Conservation (phyloP, 768 basidiomycete species). For the Kwoniella sp. region DNA sequence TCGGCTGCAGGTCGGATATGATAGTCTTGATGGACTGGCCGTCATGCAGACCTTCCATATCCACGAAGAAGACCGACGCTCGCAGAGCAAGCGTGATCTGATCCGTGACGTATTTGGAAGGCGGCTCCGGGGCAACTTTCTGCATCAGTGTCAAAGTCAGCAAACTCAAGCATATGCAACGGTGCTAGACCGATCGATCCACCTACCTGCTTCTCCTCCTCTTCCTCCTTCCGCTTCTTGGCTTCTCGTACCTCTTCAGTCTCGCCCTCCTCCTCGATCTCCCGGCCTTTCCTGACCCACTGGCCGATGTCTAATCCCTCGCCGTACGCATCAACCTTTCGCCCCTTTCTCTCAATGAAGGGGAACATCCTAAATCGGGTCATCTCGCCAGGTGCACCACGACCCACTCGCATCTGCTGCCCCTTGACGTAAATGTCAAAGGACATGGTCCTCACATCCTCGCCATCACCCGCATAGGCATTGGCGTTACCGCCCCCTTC, state of each 20-base stretch:
- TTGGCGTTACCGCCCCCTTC: conserved; percentile 21
- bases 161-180: not conserved
- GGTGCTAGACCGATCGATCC: too few species aligned
- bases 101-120: conserved; percentile 81
- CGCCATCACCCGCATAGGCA: conserved; percentile 40
- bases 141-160: too few species aligned
- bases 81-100: conserved; percentile 72
- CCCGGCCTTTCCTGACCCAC: conserved; percentile 89
- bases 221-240: conserved; percentile 63
- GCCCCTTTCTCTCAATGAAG: conserved; percentile 77
- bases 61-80: conserved; percentile 83
- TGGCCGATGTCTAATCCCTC: conserved; percentile 91
- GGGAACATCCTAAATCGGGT: conserved; percentile 92
- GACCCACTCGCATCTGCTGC: conserved; percentile 70
- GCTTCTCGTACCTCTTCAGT: conserved; percentile 72
- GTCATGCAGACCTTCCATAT: conserved; percentile 94
- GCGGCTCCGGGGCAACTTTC: conserved; percentile 75
- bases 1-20: conserved; percentile 89
- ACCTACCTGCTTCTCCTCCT: conserved; percentile 78
- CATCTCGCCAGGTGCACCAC: conserved; percentile 23
- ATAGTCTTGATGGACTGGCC: conserved; percentile 96
- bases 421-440: conserved; percentile 97
- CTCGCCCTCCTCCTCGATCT: conserved; percentile 83
- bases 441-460: conserved; percentile 55
- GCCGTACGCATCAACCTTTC: conserved; percentile 90